phyloP scores from a whole-genome alignment of 78 protist genomes.

The Dictyostelium purpureum region DNA sequence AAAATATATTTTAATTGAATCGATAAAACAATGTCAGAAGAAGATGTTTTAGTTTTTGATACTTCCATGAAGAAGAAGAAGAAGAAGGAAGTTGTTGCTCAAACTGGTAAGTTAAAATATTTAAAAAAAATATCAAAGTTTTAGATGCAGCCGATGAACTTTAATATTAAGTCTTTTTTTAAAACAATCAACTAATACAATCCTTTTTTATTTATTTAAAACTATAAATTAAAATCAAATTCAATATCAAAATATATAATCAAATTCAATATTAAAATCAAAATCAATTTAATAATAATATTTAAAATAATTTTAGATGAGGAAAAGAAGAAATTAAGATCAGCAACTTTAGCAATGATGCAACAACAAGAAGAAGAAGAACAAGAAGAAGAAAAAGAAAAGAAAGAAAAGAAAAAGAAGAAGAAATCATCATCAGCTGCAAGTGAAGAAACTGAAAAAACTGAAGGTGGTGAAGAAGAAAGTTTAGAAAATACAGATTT shows the following conservation, averaged over 20 bases:
- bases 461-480: slow-evolving; percentile 21
- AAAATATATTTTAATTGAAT: neutral
- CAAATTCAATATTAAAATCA: no score
- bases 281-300: no score
- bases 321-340: slow-evolving; percentile 12
- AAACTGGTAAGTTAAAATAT: neutral
- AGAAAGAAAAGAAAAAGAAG: slow-evolving; percentile 32
- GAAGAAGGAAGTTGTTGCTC: neutral
- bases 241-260: no score
- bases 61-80: slow-evolving; percentile 26
- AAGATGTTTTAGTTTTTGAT: slow-evolving; percentile 35
- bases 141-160: no score
- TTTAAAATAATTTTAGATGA: no score
- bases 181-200: no score
- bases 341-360: slow-evolving; percentile 38
- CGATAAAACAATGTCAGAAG: slow-evolving; percentile 15
- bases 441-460: neutral
- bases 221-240: no score
- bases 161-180: no score
- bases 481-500: slow-evolving; percentile 10
- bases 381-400: slow-evolving; percentile 32
- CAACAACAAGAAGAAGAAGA: slow-evolving; percentile 19
- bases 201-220: no score
- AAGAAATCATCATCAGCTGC: slow-evolving; percentile 14
- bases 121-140: no score